Evolutionary conservation across 345 rosid species (phyloP).

Genomic region (rapeseed (Brassica napus)): Da-Ae NC_063441.1:8617001-8617500

Average conservation of each 20-base stretch:
- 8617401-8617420: not conserved
- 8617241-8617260: not conserved
- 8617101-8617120: not conserved
- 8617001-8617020: not conserved
- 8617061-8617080: not conserved
- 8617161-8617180: not conserved
- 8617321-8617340: not conserved
- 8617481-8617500: too few species aligned
- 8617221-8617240: not conserved
- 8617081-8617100: not conserved
- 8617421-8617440: not conserved
- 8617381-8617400: not conserved
- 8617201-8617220: not conserved
- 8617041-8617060: not conserved
- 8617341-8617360: not conserved
- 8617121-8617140: conserved; percentile 1
- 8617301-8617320: not conserved
- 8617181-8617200: not conserved
- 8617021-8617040: not conserved
- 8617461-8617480: too few species aligned
- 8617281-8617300: not conserved
- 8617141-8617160: not conserved
- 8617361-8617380: not conserved
- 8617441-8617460: too few species aligned
- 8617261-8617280: not conserved